A percentile compares a stretch with the other conserved stretches of the same genome.
Evolutionary conservation across 208 protist genomes (phyloP).

Genomic region (Angomonas deanei): DNA sequence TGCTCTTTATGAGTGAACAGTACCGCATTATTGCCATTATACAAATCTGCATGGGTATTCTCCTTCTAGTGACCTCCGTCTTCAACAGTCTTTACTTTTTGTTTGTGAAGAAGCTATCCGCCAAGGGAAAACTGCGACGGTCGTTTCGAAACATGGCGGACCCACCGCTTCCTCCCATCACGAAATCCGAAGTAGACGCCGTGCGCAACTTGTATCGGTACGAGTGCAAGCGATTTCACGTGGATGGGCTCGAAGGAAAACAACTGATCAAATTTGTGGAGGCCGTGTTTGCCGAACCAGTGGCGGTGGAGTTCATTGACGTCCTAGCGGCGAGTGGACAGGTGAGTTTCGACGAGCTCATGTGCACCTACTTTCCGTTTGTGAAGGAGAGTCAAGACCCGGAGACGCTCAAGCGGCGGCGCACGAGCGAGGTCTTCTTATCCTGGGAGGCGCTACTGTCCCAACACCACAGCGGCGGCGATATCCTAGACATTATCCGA

Average conservation of each 20-base stretch:
- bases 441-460: constrained; percentile 12
- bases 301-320: constrained; percentile 16
- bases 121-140: constrained; percentile 27
- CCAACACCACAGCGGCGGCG: constrained; percentile 21
- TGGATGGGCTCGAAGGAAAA: constrained; percentile 14
- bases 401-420: constrained; percentile 15
- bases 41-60: constrained; percentile 16
- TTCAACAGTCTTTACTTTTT: constrained; percentile 35
- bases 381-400: constrained; percentile 19
- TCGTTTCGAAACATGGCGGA: constrained; percentile 24
- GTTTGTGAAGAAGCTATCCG: constrained; percentile 25
- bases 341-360: constrained; percentile 45
- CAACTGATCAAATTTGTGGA: constrained; percentile 27
- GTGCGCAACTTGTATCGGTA: constrained; percentile 23
- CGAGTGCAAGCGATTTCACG: constrained; percentile 7
- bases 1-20: constrained; percentile 14
- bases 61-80: constrained; percentile 21
- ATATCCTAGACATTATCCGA: constrained; percentile 21
- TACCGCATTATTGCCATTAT: constrained; percentile 25
- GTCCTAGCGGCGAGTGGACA: constrained; percentile 8
- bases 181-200: constrained; percentile 19
- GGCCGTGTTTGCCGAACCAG: constrained; percentile 29
- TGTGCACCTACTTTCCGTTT: constrained; percentile 48
- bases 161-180: constrained; percentile 32
- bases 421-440: constrained; percentile 13